Evolutionary conservation across 2,329 filamentous ascomycete species (phyloP).

Genomic region (Cladophialophora carrionii): DNA sequence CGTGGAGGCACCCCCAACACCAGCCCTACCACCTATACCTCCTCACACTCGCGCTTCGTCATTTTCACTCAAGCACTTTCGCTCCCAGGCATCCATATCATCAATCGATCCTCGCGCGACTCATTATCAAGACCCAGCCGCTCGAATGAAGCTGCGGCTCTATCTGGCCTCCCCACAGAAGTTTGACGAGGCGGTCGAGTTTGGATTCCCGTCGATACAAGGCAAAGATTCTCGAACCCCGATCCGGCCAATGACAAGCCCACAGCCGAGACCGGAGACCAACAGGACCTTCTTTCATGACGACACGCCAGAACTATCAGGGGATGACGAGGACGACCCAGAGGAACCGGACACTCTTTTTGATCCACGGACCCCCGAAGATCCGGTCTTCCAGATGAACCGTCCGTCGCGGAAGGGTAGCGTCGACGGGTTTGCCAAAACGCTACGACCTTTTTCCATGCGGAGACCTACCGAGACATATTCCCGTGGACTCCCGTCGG

Average conservation of each 20-base stretch:
- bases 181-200: slow-evolving; percentile 93
- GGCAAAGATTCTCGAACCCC: slow-evolving; percentile 28
- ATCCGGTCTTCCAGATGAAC: slow-evolving; percentile 35
- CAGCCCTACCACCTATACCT: slow-evolving; percentile 41
- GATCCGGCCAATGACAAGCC: slow-evolving; percentile 38
- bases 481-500: slow-evolving; percentile 59
- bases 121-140: slow-evolving; percentile 89
- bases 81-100: slow-evolving; percentile 48
- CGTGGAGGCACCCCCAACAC: slow-evolving; percentile 49
- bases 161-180: slow-evolving; percentile 89
- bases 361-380: slow-evolving; percentile 38
- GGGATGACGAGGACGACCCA: slow-evolving; percentile 42
- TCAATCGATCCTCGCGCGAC: slow-evolving; percentile 72
- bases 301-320: slow-evolving; percentile 51
- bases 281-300: slow-evolving; percentile 57
- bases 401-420: slow-evolving; percentile 30
- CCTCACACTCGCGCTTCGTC: slow-evolving; percentile 37
- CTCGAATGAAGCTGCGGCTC: slow-evolving; percentile 79
- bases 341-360: slow-evolving; percentile 36
- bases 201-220: slow-evolving; percentile 72
- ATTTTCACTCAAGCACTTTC: slow-evolving; percentile 45
- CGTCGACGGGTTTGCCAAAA: slow-evolving; percentile 19
- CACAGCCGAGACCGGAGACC: slow-evolving; percentile 52
- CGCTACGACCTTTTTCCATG: slow-evolving; percentile 26
- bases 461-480: slow-evolving; percentile 44